Evolutionary conservation across 768 basidiomycete species (phyloP).

Genomic region (Leccinellum rugosiceps): DNA sequence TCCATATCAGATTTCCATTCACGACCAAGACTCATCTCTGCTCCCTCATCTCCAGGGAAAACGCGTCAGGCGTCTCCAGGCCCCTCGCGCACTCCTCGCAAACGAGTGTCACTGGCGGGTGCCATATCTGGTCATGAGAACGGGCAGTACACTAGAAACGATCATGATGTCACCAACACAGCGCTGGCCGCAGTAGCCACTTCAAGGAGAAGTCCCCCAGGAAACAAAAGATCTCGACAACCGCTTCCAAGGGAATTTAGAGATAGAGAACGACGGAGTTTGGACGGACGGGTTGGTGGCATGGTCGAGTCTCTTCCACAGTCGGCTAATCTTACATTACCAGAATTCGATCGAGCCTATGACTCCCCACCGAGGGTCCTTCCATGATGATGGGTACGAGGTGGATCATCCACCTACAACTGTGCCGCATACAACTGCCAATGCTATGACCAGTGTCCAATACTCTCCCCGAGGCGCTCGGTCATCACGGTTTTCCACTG

Average conservation of each 20-base stretch:
- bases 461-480: slow-evolving; percentile 31
- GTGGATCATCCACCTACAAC: slow-evolving; percentile 23
- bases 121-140: slow-evolving; percentile 29
- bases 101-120: slow-evolving; percentile 39
- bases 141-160: slow-evolving; percentile 21
- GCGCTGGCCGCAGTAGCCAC: slow-evolving; percentile 62
- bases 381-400: slow-evolving; percentile 24
- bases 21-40: slow-evolving; percentile 46
- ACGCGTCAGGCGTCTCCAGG: slow-evolving; percentile 37
- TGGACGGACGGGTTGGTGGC: slow-evolving; percentile 42
- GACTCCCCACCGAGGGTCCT: slow-evolving; percentile 35
- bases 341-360: slow-evolving; percentile 37
- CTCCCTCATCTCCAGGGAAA: slow-evolving; percentile 46
- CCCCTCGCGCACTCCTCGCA: slow-evolving; percentile 40
- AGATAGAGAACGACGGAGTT: slow-evolving; percentile 33
- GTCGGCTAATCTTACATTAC: slow-evolving; percentile 3
- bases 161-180: slow-evolving; percentile 46
- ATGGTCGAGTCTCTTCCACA: neutral
- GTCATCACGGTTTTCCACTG: slow-evolving; percentile 41
- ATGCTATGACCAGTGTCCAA: slow-evolving; percentile 20
- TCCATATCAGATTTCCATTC: slow-evolving; percentile 19
- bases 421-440: slow-evolving; percentile 20
- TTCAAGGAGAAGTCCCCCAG: slow-evolving; percentile 49
- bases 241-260: slow-evolving; percentile 52
- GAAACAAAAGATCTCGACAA: slow-evolving; percentile 42